A percentile compares a stretch with the other conserved stretches of the same genome.
Conservation (phyloP, 108 stramenopile genomes). For the Cyclotella sp. region DNA sequence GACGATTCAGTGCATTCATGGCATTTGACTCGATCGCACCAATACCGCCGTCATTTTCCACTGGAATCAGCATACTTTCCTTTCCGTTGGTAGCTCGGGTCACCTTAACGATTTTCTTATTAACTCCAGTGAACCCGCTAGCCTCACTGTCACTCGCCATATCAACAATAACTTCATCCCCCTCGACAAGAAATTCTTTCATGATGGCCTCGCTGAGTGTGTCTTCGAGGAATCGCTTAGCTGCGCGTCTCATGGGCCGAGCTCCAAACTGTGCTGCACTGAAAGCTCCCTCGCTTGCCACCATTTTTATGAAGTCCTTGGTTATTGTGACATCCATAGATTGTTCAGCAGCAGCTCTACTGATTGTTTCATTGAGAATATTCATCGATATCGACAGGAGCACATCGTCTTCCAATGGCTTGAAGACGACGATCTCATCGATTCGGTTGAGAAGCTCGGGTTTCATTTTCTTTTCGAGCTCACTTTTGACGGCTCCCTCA, state of each 20-base stretch:
- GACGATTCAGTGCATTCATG: constrained; percentile 44
- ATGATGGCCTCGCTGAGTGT: constrained; percentile 77
- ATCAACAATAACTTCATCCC: constrained; percentile 67
- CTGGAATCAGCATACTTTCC: constrained; percentile 56
- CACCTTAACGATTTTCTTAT: constrained; percentile 46
- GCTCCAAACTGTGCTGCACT: constrained; percentile 74
- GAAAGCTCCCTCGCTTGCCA: constrained; percentile 66
- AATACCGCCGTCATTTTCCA: constrained; percentile 50
- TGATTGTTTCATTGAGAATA: constrained; percentile 59
- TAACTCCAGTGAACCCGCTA: constrained; percentile 33
- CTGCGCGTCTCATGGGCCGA: constrained; percentile 76
- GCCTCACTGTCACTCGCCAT: constrained; percentile 33
- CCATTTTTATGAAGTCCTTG: constrained; percentile 60
- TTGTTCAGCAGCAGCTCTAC: constrained; percentile 59
- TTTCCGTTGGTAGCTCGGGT: constrained; percentile 43
- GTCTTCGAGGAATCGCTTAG: constrained; percentile 77
- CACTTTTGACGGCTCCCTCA: constrained; percentile 62
- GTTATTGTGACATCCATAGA: constrained; percentile 58
- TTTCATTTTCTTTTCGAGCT: constrained; percentile 70
- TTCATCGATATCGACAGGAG: constrained; percentile 75
- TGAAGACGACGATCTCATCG: constrained; percentile 96
- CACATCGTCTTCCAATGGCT: constrained; percentile 72
- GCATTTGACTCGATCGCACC: constrained; percentile 42
- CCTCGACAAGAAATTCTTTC: constrained; percentile 68
- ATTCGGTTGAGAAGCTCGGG: constrained; percentile 97